Evolutionary conservation across 768 basidiomycete species (phyloP), one percentile per base, ranked within the genome.

Genomic region (Sporobolomyces pararoseus): DNA sequence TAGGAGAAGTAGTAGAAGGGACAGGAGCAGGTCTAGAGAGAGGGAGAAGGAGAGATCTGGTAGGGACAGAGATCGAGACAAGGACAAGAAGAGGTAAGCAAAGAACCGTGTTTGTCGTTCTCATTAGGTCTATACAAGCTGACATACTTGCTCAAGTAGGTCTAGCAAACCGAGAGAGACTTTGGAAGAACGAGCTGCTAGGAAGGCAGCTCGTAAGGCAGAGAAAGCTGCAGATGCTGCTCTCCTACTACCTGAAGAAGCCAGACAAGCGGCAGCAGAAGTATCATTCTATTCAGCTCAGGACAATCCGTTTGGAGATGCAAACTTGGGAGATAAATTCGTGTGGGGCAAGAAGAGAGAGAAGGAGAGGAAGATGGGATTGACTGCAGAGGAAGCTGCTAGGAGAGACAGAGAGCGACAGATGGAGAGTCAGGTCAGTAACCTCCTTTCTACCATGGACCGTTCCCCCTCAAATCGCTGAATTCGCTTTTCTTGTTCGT

Each of bases 271-370:
- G 21, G 92, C 91, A 14, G 81, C 81, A 16, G 95, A 98, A 80
- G 84, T 98, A 50, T 94, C 92, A 74, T 89, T 96, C 73, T 98
- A 98, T 82, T 93, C 91, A 74, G 90, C 93, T 54, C 87, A 88
- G 17, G 94, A 98, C 83, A 99, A 98, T 77, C 96, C 96, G 0
- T 99, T 98, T 83, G 91, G 96, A 80, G 96, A 98, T 76, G 88
- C 91, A 71, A 97, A 98, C 79, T 87, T 98, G 37, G 89, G 88
- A 27, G 91, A 97, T 78, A 91, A 94, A 79, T 99, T 99, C 80
- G 87, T 89, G 66, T 99, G 96, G 96, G 90, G 93, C 81, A 99
- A 99, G 84, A 99, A 99, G 82, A 85, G 87, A 32, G 96, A 99
- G 79, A 91, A 92, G 82, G 96, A 99, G 79, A 85, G 86, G 76